Percentiles rank a stretch among this genome's conserved stretches.
These are phyloP conservation scores for Hypoxylon sp. DNA, from an alignment of 2,329 filamentous ascomycete genomes.

Conservation along the genomic window DNA sequence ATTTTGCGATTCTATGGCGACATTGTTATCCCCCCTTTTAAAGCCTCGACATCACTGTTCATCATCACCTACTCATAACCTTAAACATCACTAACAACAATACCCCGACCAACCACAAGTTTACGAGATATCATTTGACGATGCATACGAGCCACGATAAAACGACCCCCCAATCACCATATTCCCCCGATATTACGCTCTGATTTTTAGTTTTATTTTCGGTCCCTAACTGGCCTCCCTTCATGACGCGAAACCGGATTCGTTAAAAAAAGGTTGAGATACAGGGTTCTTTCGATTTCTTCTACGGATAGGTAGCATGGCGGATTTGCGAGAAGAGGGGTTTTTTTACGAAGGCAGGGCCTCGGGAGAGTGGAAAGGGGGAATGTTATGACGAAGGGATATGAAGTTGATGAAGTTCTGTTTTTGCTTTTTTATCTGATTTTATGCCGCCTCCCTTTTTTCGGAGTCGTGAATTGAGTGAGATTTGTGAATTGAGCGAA, in stretches of 20 bases:
- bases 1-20: not conserved
- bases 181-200: constrained; percentile 35
- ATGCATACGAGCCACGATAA: constrained; percentile 38
- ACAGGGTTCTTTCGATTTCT: constrained; percentile 17
- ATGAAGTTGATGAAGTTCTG: constrained; percentile 22
- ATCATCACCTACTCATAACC: constrained; percentile 1
- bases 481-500: not conserved
- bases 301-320: constrained; percentile 15
- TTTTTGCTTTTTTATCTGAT: constrained; percentile 11
- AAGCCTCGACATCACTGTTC: not conserved
- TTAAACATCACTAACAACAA: constrained; percentile 3
- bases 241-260: constrained; percentile 20
- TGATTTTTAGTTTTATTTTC: constrained; percentile 12
- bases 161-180: constrained; percentile 19
- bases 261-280: constrained; percentile 26
- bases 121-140: constrained; percentile 28
- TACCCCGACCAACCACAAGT: constrained; percentile 1
- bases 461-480: constrained; percentile 16
- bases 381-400: constrained; percentile 18
- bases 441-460: not conserved
- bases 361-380: not conserved
- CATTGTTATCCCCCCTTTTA: constrained; percentile 2
- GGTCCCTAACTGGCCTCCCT: constrained; percentile 9
- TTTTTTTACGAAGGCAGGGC: not conserved
- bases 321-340: not conserved